Conservation (phyloP, 2,329 filamentous ascomycete species). For the Colletotrichum agaves region DNA sequence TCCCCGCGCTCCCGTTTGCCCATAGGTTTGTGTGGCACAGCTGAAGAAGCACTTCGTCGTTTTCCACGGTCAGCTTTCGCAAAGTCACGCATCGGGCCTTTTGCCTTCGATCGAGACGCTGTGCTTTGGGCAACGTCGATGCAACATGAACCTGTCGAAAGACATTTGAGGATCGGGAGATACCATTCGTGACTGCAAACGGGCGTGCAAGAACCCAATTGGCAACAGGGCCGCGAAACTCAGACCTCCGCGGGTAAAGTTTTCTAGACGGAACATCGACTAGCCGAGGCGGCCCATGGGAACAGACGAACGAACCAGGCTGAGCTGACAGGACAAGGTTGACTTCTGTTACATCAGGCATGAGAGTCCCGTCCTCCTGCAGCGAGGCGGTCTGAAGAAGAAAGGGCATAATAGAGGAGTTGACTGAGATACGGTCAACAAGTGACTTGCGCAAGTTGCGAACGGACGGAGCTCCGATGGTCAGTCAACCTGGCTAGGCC, state of each 20-base stretch:
- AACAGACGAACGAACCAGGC: not conserved
- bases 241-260: slow-evolving; percentile 9
- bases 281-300: slow-evolving; percentile 2
- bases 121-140: not conserved
- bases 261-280: slow-evolving; percentile 18
- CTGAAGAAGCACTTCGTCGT: not conserved
- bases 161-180: not conserved
- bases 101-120: slow-evolving; percentile 1
- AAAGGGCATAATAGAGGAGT: not conserved
- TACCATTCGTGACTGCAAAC: not conserved
- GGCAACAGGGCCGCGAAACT: slow-evolving; percentile 18
- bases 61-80: not conserved
- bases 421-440: not conserved
- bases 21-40: slow-evolving; percentile 11
- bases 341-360: slow-evolving; percentile 16
- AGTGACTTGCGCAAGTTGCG: slow-evolving; percentile 11
- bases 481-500: slow-evolving; percentile 7
- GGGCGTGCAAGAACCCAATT: slow-evolving; percentile 3
- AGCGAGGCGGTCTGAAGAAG: not conserved
- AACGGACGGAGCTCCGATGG: slow-evolving; percentile 25
- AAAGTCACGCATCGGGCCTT: not conserved
- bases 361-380: not conserved
- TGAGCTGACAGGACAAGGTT: slow-evolving; percentile 11
- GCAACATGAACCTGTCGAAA: not conserved
- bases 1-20: not conserved